phyloP scores from a whole-genome alignment of 495 filamentous ascomycete genomes.

The Echria macrotheca region DNA sequence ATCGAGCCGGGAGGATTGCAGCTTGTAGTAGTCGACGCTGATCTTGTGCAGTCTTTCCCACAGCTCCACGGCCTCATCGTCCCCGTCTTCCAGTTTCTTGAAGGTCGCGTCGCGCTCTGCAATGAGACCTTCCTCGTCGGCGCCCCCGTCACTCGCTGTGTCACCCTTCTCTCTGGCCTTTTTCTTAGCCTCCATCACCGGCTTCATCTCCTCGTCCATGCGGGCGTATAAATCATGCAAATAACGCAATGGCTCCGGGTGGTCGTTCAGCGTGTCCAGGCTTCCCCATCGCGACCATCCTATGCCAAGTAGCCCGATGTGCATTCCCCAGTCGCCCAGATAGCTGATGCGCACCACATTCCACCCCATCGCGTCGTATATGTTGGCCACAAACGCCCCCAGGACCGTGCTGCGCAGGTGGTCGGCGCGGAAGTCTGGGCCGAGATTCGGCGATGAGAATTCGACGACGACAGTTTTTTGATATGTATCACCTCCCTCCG shows the following conservation, averaged over 20 bases:
- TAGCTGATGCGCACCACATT: slow-evolving; percentile 5
- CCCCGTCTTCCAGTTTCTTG: slow-evolving; percentile 64
- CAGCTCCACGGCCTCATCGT: slow-evolving; percentile 53
- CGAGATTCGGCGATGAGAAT: slow-evolving; percentile 75
- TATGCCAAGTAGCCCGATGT: slow-evolving; percentile 61
- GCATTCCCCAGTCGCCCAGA: slow-evolving; percentile 9
- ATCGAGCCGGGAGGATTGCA: slow-evolving; percentile 61
- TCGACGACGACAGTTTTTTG: slow-evolving; percentile 51
- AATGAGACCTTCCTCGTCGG: slow-evolving; percentile 48
- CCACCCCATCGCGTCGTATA: slow-evolving; percentile 62
- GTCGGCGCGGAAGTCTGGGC: slow-evolving; percentile 54
- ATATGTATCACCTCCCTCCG: neutral
- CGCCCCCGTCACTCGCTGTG: slow-evolving; percentile 36
- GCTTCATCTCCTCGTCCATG: slow-evolving; percentile 50
- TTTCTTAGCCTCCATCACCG: slow-evolving; percentile 41
- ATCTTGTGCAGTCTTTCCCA: slow-evolving; percentile 64
- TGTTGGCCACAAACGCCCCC: slow-evolving; percentile 64
- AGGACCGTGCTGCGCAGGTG: slow-evolving; percentile 74
- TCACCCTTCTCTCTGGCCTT: slow-evolving; percentile 38
- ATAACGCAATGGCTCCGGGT: slow-evolving; percentile 60
- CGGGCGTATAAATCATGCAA: slow-evolving; percentile 66
- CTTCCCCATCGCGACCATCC: slow-evolving; percentile 61
- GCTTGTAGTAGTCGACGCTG: slow-evolving; percentile 57
- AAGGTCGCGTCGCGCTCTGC: slow-evolving; percentile 60
- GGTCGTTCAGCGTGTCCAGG: slow-evolving; percentile 39